phyloP scores from a whole-genome alignment of 1,284 basidiomycete species.

The Rhodotorula sp. region DNA sequence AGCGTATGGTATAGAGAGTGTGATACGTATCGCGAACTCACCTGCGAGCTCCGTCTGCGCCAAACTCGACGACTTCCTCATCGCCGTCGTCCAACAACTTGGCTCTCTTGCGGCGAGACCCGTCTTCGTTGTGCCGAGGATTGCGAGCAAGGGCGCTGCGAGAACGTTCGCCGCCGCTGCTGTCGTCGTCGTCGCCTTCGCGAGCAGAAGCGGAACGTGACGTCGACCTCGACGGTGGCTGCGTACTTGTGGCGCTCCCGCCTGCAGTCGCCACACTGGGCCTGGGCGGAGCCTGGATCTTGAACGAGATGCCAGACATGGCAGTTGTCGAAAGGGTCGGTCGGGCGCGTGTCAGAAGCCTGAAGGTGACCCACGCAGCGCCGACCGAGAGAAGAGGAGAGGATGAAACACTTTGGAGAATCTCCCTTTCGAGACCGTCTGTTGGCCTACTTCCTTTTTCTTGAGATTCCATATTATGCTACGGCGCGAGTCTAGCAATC shows the following conservation, averaged over 20 bases:
- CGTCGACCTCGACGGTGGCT: not conserved
- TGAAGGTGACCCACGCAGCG: too few species aligned
- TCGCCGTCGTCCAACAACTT: slow-evolving; percentile 11
- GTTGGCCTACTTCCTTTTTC: not conserved
- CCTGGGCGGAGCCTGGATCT: slow-evolving; percentile 24
- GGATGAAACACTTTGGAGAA: not conserved
- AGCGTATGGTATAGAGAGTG: slow-evolving; percentile 57
- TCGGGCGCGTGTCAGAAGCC: too few species aligned
- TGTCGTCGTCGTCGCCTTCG: slow-evolving; percentile 53
- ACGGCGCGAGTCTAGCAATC: too few species aligned
- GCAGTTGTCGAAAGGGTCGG: too few species aligned
- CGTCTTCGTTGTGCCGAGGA: too few species aligned
- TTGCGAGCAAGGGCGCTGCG: too few species aligned
- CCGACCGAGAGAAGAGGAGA: not conserved
- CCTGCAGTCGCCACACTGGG: not conserved
- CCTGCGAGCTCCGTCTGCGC: slow-evolving; percentile 14
- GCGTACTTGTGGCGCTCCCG: not conserved
- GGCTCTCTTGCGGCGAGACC: slow-evolving; percentile 8
- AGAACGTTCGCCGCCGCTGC: slow-evolving; percentile 53
- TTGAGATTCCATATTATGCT: too few species aligned
- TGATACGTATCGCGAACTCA: slow-evolving; percentile 53
- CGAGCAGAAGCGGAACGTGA: slow-evolving; percentile 1
- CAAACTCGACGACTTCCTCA: slow-evolving; percentile 32
- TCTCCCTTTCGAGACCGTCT: not conserved
- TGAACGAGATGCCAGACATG: slow-evolving; percentile 36